Base-by-base conservation (phyloP, 306 rosid genomes). In the Oxytropis ochrocephala region DNA sequence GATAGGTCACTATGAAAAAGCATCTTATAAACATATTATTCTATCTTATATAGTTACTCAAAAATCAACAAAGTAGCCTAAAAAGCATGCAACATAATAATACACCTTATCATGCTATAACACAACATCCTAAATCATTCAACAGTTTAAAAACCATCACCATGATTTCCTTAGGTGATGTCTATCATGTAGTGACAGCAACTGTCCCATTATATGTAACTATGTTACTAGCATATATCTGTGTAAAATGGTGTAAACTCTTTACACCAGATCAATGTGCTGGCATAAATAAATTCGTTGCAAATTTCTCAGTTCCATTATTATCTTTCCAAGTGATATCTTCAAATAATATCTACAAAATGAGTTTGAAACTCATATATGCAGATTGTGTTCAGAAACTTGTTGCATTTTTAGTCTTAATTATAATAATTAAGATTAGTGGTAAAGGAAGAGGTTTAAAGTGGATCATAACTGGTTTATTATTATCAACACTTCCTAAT, bases 241-340 rank as follows among this genome's bases (percentile, higher is more conserved):
- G 96, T 8, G 95, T 94, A 18, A 88, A 83, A 79, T 91, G 97
- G 96, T 91, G 92, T 92, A 91, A 91, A 77, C 85, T 94, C 42
- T 94, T 91, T 85, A 88, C 95, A 1, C 89, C 95, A 4, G 97
- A 94, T 39, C 99, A 94, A 75, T 94, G 97, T 79, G 78, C 83
- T 11, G 99, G 99, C 56, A 94, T 94, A 61, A 94, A 94, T 81
- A 94, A 85, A 77, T 94, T 94, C 35, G 99, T 94, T 5, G 91
- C 99, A 6, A 91, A 91, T 39, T 90, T 88, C 78, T 94, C 99
- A 33, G 82, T 94, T 62, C 99, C 99, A n/a, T 75, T 94, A 13
- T 52, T 94, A 67, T 91, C 99, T 0, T 94, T 94, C 69, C 95
- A 88, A 84, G 86, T 94, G 9, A 84, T 94, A 43, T 88, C 99